phyloP scores from a whole-genome alignment of 2,329 filamentous ascomycete species.

The Daldinia sp. region DNA sequence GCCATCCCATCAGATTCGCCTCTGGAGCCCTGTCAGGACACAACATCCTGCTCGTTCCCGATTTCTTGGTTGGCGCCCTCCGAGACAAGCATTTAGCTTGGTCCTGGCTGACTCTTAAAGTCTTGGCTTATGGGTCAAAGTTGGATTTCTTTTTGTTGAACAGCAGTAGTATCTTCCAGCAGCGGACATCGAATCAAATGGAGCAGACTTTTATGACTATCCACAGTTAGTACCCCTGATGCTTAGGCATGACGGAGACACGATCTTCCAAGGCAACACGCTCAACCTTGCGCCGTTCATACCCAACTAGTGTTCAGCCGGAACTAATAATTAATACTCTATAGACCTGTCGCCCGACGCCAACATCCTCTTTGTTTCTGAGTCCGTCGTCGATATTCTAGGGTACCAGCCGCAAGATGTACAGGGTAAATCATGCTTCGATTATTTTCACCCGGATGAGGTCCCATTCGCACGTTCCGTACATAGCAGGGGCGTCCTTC shows the following conservation, averaged over 20 bases:
- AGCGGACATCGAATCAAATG: slow-evolving; percentile 57
- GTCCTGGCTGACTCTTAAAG: slow-evolving; percentile 34
- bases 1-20: slow-evolving; percentile 41
- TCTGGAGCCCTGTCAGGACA: slow-evolving; percentile 37
- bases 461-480: slow-evolving; percentile 76
- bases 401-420: slow-evolving; percentile 82
- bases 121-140: slow-evolving; percentile 39
- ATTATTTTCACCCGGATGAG: slow-evolving; percentile 87
- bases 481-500: slow-evolving; percentile 74
- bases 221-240: slow-evolving; percentile 69
- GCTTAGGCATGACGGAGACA: slow-evolving; percentile 17
- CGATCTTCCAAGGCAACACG: slow-evolving; percentile 1
- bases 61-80: slow-evolving; percentile 36
- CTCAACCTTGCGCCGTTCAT: slow-evolving; percentile 17
- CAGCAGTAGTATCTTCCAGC: slow-evolving; percentile 37
- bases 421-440: slow-evolving; percentile 78
- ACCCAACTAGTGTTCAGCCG: slow-evolving; percentile 15
- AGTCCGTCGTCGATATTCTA: slow-evolving; percentile 76
- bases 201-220: slow-evolving; percentile 92
- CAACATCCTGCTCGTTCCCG: slow-evolving; percentile 32
- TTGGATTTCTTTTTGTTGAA: slow-evolving; percentile 33
- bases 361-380: slow-evolving; percentile 82
- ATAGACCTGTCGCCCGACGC: slow-evolving; percentile 78
- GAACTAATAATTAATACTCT: slow-evolving; percentile 34
- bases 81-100: slow-evolving; percentile 36